These are phyloP conservation scores for Cadophora sp. DNA, from an alignment of 2,329 filamentous ascomycete genomes.

Conservation along the genomic window DNA sequence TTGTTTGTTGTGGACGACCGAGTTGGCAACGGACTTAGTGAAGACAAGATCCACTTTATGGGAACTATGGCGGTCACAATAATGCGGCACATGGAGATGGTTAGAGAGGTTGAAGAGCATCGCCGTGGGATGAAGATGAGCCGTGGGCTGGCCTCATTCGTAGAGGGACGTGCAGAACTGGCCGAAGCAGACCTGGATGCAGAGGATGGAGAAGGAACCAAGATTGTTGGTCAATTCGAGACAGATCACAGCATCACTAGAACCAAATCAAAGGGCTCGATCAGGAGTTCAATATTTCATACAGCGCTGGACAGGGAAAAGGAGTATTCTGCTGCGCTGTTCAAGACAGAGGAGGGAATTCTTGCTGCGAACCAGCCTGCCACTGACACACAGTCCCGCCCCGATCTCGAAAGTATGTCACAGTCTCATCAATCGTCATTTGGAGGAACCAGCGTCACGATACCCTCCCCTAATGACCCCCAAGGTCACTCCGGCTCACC, in stretches of 20 bases:
- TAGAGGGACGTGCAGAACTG: constrained; percentile 51
- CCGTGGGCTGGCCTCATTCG: constrained; percentile 59
- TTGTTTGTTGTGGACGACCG: constrained; percentile 65
- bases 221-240: constrained; percentile 42
- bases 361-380: constrained; percentile 14
- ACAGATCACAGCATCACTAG: constrained; percentile 29
- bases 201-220: constrained; percentile 40
- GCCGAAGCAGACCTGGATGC: constrained; percentile 40
- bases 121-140: constrained; percentile 61
- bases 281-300: constrained; percentile 20
- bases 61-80: constrained; percentile 62
- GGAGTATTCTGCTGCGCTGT: constrained; percentile 35
- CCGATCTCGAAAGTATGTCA: constrained; percentile 24
- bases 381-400: constrained; percentile 16
- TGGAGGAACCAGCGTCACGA: constrained; percentile 27
- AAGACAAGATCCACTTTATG: constrained; percentile 59
- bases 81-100: constrained; percentile 67
- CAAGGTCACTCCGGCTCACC: constrained; percentile 21
- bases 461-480: constrained; percentile 32
- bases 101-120: constrained; percentile 58
- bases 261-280: constrained; percentile 35
- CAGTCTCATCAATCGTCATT: constrained; percentile 33
- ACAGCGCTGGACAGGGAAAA: constrained; percentile 36
- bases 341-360: constrained; percentile 32
- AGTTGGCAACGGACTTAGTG: constrained; percentile 56